Base-by-base conservation (phyloP, 2,329 filamentous ascomycete species). In the Colletotrichum neosansevieriae region DNA sequence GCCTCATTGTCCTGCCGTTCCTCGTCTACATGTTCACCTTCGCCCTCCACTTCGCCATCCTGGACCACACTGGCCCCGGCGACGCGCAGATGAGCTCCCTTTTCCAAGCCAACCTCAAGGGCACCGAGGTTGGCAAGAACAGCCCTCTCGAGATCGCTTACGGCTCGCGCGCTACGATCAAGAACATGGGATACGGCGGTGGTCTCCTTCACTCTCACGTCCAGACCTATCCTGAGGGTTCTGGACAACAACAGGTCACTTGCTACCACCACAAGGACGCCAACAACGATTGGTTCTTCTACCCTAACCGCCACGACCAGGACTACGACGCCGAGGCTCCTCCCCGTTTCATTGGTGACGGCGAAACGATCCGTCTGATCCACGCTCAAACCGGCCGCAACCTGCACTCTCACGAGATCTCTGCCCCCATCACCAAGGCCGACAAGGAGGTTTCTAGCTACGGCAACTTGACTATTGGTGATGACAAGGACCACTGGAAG, bases 41-140 rank as follows among this genome's bases (percentile, higher is more conserved):
- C 80, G 97, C 92, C 74, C 82, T 97, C 61, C 96, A 99, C 82
- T 99, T 99, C 80, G 86, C 94, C 71, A 93, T 99, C 71, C 88
- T 99, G 67, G 93, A 97, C 80, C 95, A 94, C 82, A 95, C 91
- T 74, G 96, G 96, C 19, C 96, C 97, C 7, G 96, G 96, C 62
- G 96, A 99, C 83, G 96, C 96, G n/a, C 96, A 99, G 82, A 99
- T 99, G 96, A 98, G 94, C 83, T 99, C 96, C 29, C 89, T 99
- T 58, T 99, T 99, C 88, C 96, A 99, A 80, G 96, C 97, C 54
- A 99, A 99, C 77, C 87, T 99, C 42, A 91, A 89, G 75, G 96
- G 96, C 29, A 98, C 95, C 11, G 92, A 97, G 72, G 95, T 99
- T 70, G 95, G 95, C 76, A 94, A 93, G 79, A 92, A 97, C 79